These are phyloP conservation scores for Haplographium delicatum DNA, from an alignment of 495 filamentous ascomycete genomes.

Conservation along the genomic window DNA sequence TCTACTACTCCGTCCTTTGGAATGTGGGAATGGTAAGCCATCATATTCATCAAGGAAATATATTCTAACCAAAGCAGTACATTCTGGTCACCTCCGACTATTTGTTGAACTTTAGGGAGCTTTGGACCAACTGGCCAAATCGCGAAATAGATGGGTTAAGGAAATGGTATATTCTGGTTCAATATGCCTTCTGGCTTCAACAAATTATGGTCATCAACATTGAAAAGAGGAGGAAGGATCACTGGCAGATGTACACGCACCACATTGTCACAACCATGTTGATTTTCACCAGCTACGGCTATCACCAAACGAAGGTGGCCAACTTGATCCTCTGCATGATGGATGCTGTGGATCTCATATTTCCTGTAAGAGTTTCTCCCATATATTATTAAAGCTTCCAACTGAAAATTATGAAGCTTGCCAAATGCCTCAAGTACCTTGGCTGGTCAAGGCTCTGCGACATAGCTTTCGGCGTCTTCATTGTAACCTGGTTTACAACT, in stretches of 20 bases:
- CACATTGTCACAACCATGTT: slow-evolving; percentile 84
- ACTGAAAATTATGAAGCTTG: slow-evolving; percentile 49
- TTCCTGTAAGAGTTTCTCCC: slow-evolving; percentile 63
- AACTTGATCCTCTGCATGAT: slow-evolving; percentile 87
- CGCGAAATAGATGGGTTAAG: slow-evolving; percentile 64
- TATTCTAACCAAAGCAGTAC: slow-evolving; percentile 50
- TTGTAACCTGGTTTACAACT: slow-evolving; percentile 76
- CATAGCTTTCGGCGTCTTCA: slow-evolving; percentile 77
- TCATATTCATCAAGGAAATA: neutral
- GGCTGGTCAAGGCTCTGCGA: slow-evolving; percentile 73
- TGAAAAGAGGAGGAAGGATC: slow-evolving; percentile 88
- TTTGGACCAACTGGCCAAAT: slow-evolving; percentile 82
- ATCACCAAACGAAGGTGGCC: slow-evolving; percentile 78
- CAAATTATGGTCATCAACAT: slow-evolving; percentile 92
- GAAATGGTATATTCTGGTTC: slow-evolving; percentile 89
- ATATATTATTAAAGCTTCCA: neutral
- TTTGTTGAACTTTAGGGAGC: slow-evolving; percentile 67
- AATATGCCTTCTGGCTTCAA: slow-evolving; percentile 91
- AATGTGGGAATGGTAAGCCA: slow-evolving; percentile 72
- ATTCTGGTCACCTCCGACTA: slow-evolving; percentile 72
- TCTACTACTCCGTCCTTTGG: slow-evolving; percentile 80
- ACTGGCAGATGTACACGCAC: slow-evolving; percentile 92
- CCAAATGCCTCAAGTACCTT: slow-evolving; percentile 91
- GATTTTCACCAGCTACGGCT: slow-evolving; percentile 74
- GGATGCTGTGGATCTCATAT: slow-evolving; percentile 85